Percentiles rank a stretch among this genome's conserved stretches.
These are phyloP conservation scores for Globisporangium middletonii DNA, from an alignment of 352 stramenopile genomes.

Conservation along the genomic window DNA sequence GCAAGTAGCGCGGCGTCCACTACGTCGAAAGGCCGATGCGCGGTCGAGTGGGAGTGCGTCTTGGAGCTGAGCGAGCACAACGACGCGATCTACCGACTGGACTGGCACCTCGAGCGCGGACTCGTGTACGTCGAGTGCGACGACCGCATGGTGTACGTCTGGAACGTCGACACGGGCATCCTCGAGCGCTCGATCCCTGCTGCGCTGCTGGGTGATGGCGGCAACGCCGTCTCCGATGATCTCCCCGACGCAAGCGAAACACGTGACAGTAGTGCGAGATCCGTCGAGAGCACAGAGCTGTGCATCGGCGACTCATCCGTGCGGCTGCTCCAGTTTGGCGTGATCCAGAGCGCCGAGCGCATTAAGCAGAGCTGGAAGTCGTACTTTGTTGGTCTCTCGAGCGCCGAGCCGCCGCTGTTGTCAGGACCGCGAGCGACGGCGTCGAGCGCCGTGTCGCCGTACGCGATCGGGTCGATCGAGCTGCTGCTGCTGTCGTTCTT, in stretches of 20 bases:
- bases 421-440: background rate
- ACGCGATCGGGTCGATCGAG: conserved; percentile 65
- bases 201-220: conserved; percentile 46
- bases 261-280: conserved; percentile 18
- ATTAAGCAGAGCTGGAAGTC: conserved; percentile 67
- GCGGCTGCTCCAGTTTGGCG: conserved; percentile 59
- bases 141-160: conserved; percentile 75
- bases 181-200: conserved; percentile 55
- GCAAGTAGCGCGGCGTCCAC: background rate
- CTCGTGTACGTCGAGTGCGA: conserved; percentile 63
- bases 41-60: conserved; percentile 53
- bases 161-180: conserved; percentile 71
- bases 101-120: conserved; percentile 60
- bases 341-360: conserved; percentile 56
- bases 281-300: conserved; percentile 48
- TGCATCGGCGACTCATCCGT: conserved; percentile 43
- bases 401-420: conserved; percentile 5
- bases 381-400: conserved; percentile 40
- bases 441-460: conserved; percentile 25
- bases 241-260: background rate
- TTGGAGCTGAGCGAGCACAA: conserved; percentile 59
- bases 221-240: conserved; percentile 21
- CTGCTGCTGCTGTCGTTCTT: conserved; percentile 65
- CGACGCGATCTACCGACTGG: conserved; percentile 37
- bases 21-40: conserved; percentile 5